Base-by-base conservation (phyloP, 306 rosid species). In the Vigna nakashimae region DNA sequence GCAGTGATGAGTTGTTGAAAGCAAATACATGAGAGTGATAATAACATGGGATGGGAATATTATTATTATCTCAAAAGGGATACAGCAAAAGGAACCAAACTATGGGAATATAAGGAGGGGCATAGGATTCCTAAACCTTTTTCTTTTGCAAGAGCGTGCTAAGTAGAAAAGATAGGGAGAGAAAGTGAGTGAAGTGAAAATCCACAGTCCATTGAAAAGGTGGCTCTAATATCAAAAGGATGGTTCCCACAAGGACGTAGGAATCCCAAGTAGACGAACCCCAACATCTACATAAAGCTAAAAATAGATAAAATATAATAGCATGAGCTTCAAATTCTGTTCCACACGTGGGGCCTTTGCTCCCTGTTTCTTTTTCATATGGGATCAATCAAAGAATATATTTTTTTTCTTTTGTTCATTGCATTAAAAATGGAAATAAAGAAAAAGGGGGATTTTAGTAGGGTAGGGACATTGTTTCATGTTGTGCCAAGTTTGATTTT, bases 51-150 rank as follows among this genome's bases (percentile, higher is more conserved):
- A 78, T 49, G 65, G 60, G 85, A 88, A 84, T 84, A 81, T 91
- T 83, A 82, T 90, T 75, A 82, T 80, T 75, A 84, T 79, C 82
- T 81, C 18, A 90, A 90, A 92, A 85, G 93, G 86, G 91, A 73
- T 82, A 92, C 73, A 83, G 82, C 65, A 89, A 85, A 87, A 89
- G 64, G 91, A 82, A 79, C 78, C 87, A 84, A 80, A 85, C 76
- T 81, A 85, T 76, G 89, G 89, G 97, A 88, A 86, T 86, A 85
- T 81, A 79, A 82, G 92, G 89, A 77, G 86, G 80, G 87, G 91
- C 98, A 94, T 94, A 88, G 98, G 98, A 94, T 94, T 92, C 98
- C 92, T 84, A 55, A 88, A 80, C 71, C 82, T 84, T 79, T 85
- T 78, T 77, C 87, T 92, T 87, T 85, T 66, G 63, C 79, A 77